Evolutionary conservation across 225 moss, liverwort and hornwort species (phyloP).

Genomic region (Pseudoscleropodium purum): DNA sequence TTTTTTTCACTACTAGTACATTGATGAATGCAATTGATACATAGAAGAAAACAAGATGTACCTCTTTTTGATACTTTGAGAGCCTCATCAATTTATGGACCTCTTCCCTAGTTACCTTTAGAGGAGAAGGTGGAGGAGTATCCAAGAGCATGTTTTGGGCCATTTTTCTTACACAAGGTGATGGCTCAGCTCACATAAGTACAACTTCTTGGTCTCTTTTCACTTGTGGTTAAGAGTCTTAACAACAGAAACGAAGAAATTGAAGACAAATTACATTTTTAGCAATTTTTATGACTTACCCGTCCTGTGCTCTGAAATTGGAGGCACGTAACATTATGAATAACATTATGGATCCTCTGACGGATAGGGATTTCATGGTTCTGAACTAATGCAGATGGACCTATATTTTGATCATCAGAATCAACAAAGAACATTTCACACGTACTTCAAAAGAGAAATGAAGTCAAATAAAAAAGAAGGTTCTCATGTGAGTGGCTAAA

Average conservation of each 20-base stretch:
- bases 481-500: not conserved
- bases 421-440: not conserved
- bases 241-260: no score
- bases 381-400: not conserved
- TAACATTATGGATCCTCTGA: no score
- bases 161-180: not conserved
- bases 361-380: not conserved
- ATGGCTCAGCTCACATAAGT: not conserved
- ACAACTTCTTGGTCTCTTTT: no score
- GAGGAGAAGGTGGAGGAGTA: not conserved
- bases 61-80: not conserved
- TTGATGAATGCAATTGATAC: no score
- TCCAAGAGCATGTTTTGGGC: not conserved
- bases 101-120: not conserved
- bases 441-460: not conserved
- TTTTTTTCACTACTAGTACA: no score
- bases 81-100: accelerated
- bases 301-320: not conserved
- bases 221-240: not conserved
- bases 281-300: not conserved
- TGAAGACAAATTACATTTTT: not conserved
- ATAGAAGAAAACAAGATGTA: not conserved
- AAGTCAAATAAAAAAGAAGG: not conserved
- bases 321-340: not conserved
- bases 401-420: not conserved